Base-by-base conservation (phyloP, 305 asterid genomes). In the Fraxinus nigra region DNA sequence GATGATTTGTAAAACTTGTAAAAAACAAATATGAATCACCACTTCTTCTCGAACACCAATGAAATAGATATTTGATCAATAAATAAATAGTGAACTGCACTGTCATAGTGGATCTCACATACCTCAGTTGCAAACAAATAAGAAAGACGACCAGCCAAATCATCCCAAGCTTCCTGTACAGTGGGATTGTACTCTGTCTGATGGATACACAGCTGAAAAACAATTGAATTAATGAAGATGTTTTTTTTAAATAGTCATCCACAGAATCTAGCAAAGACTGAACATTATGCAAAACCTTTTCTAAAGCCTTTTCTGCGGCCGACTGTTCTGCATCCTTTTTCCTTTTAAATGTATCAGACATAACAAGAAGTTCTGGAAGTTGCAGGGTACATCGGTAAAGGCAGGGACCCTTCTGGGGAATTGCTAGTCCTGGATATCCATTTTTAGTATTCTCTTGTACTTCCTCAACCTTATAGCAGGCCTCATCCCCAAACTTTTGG, bases 291-390 rank as follows among this genome's bases (percentile, higher is more conserved):
- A 81, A 59, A 81, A 94, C 98, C 98, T 91, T 90, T 87, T 90
- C 89, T 72, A 96, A 82, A 80, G 99, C 99, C 91, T 86, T 90
- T 87, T 92, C 92, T 4, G 99, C 97, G 77, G 99, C 99, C 2
- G 97, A 92, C 86, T 94, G 97, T 84, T 94, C 99, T 9, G 99
- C 99, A 7, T 94, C 98, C 79, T 92, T 96, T 87, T 96, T 96
- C 85, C 81, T 91, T 82, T 75, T 90, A 84, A 61, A 94, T 74
- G 85, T 79, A 54, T 84, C 99, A 33, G 99, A 95, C 74, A 90
- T 86, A 78, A 95, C 88, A 65, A 91, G 86, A 79, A 89, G 78
- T 78, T 94, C 98, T 16, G 97, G 98, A 82, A 95, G 98, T 78
- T 87, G 85, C 82, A 95, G 88, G 78, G 85, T 85, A 91, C 99